These are phyloP conservation scores for Chrysoporthe puriensis DNA, from an alignment of 2,329 filamentous ascomycete genomes.

Conservation along the genomic window DNA sequence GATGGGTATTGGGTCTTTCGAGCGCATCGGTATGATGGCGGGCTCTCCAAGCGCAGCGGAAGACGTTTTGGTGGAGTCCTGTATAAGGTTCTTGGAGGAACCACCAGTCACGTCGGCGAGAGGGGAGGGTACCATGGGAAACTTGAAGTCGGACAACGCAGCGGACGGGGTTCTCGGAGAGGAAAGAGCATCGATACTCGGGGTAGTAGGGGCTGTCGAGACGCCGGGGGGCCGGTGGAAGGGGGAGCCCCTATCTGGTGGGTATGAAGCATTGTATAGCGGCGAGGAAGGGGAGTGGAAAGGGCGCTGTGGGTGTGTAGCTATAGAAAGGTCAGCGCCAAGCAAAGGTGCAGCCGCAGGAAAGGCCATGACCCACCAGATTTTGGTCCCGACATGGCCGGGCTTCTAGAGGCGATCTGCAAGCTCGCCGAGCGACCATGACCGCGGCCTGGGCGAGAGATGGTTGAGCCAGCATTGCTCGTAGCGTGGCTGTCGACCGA, in stretches of 20 bases:
- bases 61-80: conserved; percentile 46
- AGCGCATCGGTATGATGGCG: conserved; percentile 43
- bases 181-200: conserved; percentile 40
- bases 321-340: conserved; percentile 32
- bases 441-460: conserved; percentile 57
- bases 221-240: conserved; percentile 44
- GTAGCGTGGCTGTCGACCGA: conserved; percentile 50
- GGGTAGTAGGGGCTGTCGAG: conserved; percentile 51
- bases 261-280: conserved; percentile 59
- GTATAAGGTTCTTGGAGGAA: conserved; percentile 39
- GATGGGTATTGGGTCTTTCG: conserved; percentile 50
- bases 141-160: conserved; percentile 59
- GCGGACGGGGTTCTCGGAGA: conserved; percentile 48
- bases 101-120: conserved; percentile 39
- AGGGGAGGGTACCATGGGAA: conserved; percentile 53
- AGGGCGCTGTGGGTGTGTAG: conserved; percentile 48
- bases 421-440: conserved; percentile 82
- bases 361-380: conserved; percentile 40
- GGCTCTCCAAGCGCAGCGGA: conserved; percentile 39
- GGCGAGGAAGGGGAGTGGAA: conserved; percentile 52
- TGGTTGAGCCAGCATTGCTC: conserved; percentile 45
- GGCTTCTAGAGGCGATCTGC: conserved; percentile 65
- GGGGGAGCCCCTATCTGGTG: conserved; percentile 50
- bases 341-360: background rate
- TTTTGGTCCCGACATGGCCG: conserved; percentile 48